Conservation (phyloP, 2,329 filamentous ascomycete species). For the Mollisia scopiformis region DNA sequence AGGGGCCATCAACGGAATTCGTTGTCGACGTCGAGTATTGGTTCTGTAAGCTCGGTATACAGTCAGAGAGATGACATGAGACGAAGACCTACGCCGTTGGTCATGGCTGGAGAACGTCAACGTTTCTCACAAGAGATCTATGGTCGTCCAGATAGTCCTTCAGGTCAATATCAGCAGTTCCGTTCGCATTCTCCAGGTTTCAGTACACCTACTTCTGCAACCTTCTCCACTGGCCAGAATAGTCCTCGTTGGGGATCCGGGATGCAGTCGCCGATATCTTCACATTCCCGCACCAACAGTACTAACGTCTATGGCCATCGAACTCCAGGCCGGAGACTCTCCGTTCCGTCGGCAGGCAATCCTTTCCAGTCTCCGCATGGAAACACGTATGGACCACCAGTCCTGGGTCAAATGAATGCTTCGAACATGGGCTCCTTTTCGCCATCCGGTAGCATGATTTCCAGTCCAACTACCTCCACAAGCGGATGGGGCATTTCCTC, state of each 20-base stretch:
- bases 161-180: constrained; percentile 68
- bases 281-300: constrained; percentile 61
- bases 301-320: constrained; percentile 75
- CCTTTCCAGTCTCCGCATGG: constrained; percentile 72
- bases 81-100: constrained; percentile 77
- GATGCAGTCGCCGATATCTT: constrained; percentile 73
- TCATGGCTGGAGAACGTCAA: constrained; percentile 75
- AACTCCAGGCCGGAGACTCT: constrained; percentile 74
- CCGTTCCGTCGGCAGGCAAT: constrained; percentile 76
- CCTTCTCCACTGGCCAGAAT: constrained; percentile 75
- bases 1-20: constrained; percentile 82
- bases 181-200: constrained; percentile 72
- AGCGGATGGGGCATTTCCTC: constrained; percentile 58
- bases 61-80: constrained; percentile 61
- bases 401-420: constrained; percentile 56
- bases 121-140: constrained; percentile 71
- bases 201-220: constrained; percentile 82
- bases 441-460: constrained; percentile 61
- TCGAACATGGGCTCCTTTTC: constrained; percentile 58
- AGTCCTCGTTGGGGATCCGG: constrained; percentile 75
- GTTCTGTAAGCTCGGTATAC: constrained; percentile 65
- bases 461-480: constrained; percentile 67
- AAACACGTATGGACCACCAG: constrained; percentile 57
- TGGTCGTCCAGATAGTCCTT: constrained; percentile 50
- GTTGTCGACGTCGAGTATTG: constrained; percentile 84